Conservation (phyloP, 257 asterid species). For the Solanum medicagineum region DNA sequence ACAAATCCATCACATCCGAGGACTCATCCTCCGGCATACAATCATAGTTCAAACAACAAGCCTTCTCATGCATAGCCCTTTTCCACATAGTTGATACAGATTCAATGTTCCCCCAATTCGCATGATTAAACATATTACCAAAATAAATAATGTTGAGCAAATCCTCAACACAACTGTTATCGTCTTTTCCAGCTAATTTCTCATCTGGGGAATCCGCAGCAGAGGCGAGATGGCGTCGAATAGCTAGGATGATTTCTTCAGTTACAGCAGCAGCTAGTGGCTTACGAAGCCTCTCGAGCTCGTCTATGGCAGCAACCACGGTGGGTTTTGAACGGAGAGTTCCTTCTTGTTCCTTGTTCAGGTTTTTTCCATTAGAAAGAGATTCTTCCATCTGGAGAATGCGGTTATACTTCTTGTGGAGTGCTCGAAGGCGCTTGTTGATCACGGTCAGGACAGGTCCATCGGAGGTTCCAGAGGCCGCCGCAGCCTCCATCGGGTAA, state of each 20-base stretch:
- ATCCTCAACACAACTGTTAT: constrained; percentile 18
- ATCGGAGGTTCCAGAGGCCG: constrained; percentile 35
- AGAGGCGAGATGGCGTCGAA: not conserved
- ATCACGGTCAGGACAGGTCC: constrained; percentile 64
- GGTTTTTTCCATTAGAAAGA: constrained; percentile 43
- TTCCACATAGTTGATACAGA: constrained; percentile 26
- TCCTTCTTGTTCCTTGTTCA: constrained; percentile 80
- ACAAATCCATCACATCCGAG: constrained; percentile 24
- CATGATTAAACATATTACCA: constrained; percentile 56
- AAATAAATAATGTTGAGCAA: constrained; percentile 58
- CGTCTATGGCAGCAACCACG: constrained; percentile 49
- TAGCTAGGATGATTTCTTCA: constrained; percentile 50
- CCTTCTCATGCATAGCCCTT: constrained; percentile 63
- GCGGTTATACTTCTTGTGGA: constrained; percentile 63
- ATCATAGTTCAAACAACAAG: constrained; percentile 75
- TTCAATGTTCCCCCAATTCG: constrained; percentile 11
- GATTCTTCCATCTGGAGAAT: constrained; percentile 74
- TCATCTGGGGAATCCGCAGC: not conserved
- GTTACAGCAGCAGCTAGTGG: constrained; percentile 52
- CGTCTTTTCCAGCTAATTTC: not conserved
- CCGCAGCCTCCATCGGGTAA: not conserved
- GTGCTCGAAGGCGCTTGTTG: constrained; percentile 76
- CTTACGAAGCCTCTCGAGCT: constrained; percentile 62
- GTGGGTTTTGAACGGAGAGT: constrained; percentile 52
- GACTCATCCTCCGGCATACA: constrained; percentile 70